These are phyloP conservation scores for Teratosphaeriaceae sp. DNA, from an alignment of 2,329 filamentous ascomycete species.

Conservation along the genomic window DNA sequence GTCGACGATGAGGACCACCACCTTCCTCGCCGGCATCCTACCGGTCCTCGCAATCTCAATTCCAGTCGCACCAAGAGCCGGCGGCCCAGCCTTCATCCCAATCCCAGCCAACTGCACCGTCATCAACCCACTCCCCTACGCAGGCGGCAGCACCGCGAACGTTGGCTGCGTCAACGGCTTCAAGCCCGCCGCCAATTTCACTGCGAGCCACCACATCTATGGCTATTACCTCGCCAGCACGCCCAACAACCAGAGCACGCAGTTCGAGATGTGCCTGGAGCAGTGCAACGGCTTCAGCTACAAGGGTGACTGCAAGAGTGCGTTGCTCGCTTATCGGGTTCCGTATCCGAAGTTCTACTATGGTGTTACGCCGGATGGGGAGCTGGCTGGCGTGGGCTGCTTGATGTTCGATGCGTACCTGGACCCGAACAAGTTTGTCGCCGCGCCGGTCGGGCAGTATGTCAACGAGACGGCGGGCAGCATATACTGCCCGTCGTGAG, in stretches of 20 bases:
- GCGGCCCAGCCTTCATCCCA: constrained; percentile 28
- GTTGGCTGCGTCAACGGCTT: constrained; percentile 17
- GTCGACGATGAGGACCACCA: not conserved
- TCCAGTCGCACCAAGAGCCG: constrained; percentile 20
- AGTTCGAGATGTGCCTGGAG: constrained; percentile 30
- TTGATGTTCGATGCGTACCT: constrained; percentile 29
- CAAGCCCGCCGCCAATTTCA: constrained; percentile 21
- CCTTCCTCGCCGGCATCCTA: not conserved
- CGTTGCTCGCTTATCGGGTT: constrained; percentile 33
- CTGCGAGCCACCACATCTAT: constrained; percentile 23
- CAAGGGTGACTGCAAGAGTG: constrained; percentile 29
- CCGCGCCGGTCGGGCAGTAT: constrained; percentile 25
- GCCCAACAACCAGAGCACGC: constrained; percentile 5
- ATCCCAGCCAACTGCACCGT: constrained; percentile 32
- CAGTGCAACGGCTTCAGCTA: constrained; percentile 35
- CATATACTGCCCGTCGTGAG: constrained; percentile 24
- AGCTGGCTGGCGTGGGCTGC: constrained; percentile 27
- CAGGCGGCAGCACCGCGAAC: constrained; percentile 4
- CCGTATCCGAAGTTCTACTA: constrained; percentile 29
- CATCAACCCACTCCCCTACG: constrained; percentile 23
- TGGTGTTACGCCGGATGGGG: constrained; percentile 24
- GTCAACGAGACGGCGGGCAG: constrained; percentile 27
- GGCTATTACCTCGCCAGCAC: constrained; percentile 27
- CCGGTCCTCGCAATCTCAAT: not conserved
- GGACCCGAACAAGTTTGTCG: constrained; percentile 24